Conservation (phyloP, 192 early-diverging fungal genomes). For the Mortierella hygrophila region DNA sequence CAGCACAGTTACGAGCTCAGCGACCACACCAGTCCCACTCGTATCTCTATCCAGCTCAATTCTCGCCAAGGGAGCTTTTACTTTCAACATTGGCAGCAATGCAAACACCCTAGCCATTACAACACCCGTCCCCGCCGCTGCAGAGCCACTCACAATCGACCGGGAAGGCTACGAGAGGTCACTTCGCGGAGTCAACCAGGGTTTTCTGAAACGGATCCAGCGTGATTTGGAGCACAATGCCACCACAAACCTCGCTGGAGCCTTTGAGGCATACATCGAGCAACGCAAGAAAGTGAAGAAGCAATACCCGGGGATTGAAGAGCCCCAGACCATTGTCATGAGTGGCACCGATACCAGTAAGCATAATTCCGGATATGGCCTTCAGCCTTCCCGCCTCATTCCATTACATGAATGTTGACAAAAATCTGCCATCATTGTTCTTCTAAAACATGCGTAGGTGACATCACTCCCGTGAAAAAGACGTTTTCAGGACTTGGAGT, state of each 20-base stretch:
- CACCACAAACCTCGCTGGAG: constrained; percentile 20
- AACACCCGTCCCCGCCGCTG: not conserved
- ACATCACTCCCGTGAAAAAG: not conserved
- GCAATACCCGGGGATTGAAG: constrained; percentile 18
- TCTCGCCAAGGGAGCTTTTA: constrained; percentile 26
- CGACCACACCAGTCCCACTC: not conserved
- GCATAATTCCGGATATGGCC: not conserved
- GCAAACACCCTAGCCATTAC: constrained; percentile 3
- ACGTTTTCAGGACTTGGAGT: not conserved
- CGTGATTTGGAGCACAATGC: constrained; percentile 29
- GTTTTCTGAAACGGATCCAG: constrained; percentile 38
- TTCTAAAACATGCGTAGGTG: not conserved
- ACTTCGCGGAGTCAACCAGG: constrained; percentile 29
- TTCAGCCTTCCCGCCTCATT: not conserved
- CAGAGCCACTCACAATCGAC: not conserved
- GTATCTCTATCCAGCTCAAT: not conserved
- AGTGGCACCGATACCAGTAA: not conserved
- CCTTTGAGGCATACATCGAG: constrained; percentile 27
- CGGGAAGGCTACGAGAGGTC: constrained; percentile 25
- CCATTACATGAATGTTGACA: not conserved
- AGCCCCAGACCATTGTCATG: constrained; percentile 14
- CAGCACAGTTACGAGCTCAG: not conserved
- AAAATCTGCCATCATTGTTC: not conserved
- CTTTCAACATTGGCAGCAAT: constrained; percentile 44
- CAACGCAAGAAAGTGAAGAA: constrained; percentile 20